A percentile compares a stretch with the other conserved stretches of the same genome.
Conservation (phyloP, 2,329 filamentous ascomycete genomes). For the Didymella keratinophila region DNA sequence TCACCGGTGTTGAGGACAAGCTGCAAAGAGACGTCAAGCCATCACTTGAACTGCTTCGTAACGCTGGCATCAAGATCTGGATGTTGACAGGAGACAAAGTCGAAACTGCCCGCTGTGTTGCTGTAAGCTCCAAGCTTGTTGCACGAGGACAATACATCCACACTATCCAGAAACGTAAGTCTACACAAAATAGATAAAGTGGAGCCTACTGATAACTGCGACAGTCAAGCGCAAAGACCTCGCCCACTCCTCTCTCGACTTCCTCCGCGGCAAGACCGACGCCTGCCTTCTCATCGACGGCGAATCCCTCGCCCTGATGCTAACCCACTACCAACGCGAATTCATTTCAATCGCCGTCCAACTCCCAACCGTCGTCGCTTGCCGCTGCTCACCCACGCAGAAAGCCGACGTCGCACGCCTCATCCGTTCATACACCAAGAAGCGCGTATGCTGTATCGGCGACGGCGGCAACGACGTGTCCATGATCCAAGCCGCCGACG, state of each 20-base stretch:
- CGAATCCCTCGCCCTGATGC: slow-evolving; percentile 83
- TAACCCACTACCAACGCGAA: slow-evolving; percentile 80
- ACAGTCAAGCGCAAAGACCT: slow-evolving; percentile 78
- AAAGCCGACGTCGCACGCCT: slow-evolving; percentile 93
- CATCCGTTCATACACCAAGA: slow-evolving; percentile 90
- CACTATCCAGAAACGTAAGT: slow-evolving; percentile 75
- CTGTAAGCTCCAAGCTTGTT: slow-evolving; percentile 92
- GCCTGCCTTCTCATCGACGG: slow-evolving; percentile 95
- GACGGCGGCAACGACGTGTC: slow-evolving; percentile 98
- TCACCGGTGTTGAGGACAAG: slow-evolving; percentile 97
- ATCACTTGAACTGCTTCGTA: slow-evolving; percentile 90
- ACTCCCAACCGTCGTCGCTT: slow-evolving; percentile 91
- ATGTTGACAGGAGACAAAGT: slow-evolving; percentile 99
- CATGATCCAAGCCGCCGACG: slow-evolving; percentile 98
- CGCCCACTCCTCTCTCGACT: slow-evolving; percentile 87
- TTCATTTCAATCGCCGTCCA: slow-evolving; percentile 90
- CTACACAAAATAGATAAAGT: too few relatives aligned
- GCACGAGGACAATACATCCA: slow-evolving; percentile 94
- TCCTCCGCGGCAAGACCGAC: slow-evolving; percentile 82
- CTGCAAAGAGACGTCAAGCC: slow-evolving; percentile 95
- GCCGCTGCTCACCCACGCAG: slow-evolving; percentile 94
- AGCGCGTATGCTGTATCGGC: slow-evolving; percentile 95
- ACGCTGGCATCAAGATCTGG: slow-evolving; percentile 99
- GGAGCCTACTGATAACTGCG: neutral
- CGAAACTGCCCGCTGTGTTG: slow-evolving; percentile 95